phyloP scores from a whole-genome alignment of 2,329 filamentous ascomycete genomes.

The Hawksworthiomyces lignivorus region DNA sequence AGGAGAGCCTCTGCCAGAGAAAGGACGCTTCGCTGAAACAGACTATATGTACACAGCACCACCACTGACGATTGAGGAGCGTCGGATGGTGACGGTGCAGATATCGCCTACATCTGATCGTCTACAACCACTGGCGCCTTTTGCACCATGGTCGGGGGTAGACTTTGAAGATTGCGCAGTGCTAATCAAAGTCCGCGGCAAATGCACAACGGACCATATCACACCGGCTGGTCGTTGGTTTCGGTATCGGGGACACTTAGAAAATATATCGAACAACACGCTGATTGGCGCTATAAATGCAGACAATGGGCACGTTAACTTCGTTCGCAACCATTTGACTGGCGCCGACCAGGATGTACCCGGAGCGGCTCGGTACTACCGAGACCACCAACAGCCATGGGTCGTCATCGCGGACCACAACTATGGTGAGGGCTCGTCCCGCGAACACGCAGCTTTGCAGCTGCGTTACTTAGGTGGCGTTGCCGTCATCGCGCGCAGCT shows the following conservation, averaged over 20 bases:
- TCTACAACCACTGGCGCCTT: slow-evolving; percentile 84
- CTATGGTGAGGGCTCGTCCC: slow-evolving; percentile 95
- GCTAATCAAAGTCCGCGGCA: slow-evolving; percentile 91
- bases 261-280: slow-evolving; percentile 99
- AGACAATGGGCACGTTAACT: slow-evolving; percentile 95
- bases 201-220: slow-evolving; percentile 96
- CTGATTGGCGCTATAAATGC: slow-evolving; percentile 94
- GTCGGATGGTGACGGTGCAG: slow-evolving; percentile 62
- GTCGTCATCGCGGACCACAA: slow-evolving; percentile 99
- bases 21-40: slow-evolving; percentile 94
- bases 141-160: slow-evolving; percentile 85
- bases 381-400: slow-evolving; percentile 92
- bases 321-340: slow-evolving; percentile 83
- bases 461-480: slow-evolving; percentile 94
- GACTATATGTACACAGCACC: no score
- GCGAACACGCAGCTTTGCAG: slow-evolving; percentile 97
- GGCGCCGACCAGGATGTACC: slow-evolving; percentile 83
- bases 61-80: slow-evolving; percentile 79
- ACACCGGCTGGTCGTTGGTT: slow-evolving; percentile 96
- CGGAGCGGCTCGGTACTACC: slow-evolving; percentile 94
- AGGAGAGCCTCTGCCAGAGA: slow-evolving; percentile 76
- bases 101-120: slow-evolving; percentile 88
- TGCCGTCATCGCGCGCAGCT: slow-evolving; percentile 90
- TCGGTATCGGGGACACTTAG: slow-evolving; percentile 96
- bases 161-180: slow-evolving; percentile 79